Percentiles rank a stretch among this genome's conserved stretches.
These are phyloP conservation scores for Candida insectorum DNA, from an alignment of 805 yeast species.

Conservation along the genomic window DNA sequence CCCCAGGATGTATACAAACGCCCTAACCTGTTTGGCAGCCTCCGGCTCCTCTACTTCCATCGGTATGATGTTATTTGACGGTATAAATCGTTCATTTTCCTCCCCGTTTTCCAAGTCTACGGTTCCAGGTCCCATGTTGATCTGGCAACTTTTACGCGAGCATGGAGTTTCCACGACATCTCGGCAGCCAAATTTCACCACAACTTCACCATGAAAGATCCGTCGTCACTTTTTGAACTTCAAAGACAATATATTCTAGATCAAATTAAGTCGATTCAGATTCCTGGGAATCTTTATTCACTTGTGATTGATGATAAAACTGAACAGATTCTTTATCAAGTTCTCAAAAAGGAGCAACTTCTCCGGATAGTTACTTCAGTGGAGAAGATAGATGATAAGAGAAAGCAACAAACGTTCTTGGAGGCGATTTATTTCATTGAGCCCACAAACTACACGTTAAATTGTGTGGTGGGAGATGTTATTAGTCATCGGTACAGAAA, in stretches of 20 bases:
- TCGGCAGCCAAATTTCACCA: no score
- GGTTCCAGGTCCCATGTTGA: no score
- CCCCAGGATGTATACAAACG: conserved; percentile 39
- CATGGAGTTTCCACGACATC: no score
- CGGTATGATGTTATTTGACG: no score
- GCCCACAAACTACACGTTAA: conserved; percentile 63
- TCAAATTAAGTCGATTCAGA: conserved; percentile 28
- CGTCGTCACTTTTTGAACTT: conserved; percentile 22
- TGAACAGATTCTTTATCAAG: conserved; percentile 43
- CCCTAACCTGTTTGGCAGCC: conserved; percentile 13
- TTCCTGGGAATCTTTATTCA: conserved; percentile 29
- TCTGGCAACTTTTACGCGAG: no score
- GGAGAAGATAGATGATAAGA: conserved; percentile 57
- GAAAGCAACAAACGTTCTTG: conserved; percentile 60
- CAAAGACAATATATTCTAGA: conserved; percentile 28
- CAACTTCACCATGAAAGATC: no score
- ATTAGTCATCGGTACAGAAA: conserved; percentile 69
- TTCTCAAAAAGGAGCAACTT: conserved; percentile 48
- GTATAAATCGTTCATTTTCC: no score
- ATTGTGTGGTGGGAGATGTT: conserved; percentile 76
- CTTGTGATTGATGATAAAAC: conserved; percentile 58
- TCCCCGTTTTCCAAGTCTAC: no score
- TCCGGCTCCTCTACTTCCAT: no score
- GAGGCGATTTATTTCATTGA: conserved; percentile 81
- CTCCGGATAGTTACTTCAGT: conserved; percentile 59